A percentile compares a stretch with the other conserved stretches of the same genome.
These are phyloP conservation scores for Rhipidocladum racemiflorum DNA, from an alignment of 176 grass and related monocot genomes.

Conservation along the genomic window DNA sequence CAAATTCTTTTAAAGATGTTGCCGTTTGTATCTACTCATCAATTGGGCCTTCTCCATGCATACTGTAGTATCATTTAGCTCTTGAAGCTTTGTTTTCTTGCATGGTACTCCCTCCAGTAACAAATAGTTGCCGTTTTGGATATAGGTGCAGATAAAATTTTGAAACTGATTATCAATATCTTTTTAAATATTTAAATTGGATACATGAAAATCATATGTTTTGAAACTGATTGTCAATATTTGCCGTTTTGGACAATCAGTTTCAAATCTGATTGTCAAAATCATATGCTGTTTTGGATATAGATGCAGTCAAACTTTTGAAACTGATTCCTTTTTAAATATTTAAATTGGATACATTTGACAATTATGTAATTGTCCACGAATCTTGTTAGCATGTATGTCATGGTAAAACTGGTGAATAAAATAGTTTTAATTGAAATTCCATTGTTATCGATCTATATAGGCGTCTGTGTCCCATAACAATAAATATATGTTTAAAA, in stretches of 20 bases:
- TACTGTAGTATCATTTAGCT: neutral
- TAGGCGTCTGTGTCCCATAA: neutral
- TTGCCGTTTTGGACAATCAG: no score
- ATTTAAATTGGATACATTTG: neutral
- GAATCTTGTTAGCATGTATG: neutral
- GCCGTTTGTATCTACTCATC: neutral
- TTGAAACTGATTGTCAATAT: no score
- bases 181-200: no score
- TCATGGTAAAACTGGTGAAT: neutral
- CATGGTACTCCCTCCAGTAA: neutral
- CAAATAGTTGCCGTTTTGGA: no score
- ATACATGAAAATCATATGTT: no score
- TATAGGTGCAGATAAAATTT: no score
- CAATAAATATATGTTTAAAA: slow-evolving; percentile 8
- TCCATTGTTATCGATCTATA: neutral
- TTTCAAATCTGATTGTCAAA: no score
- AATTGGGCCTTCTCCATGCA: neutral
- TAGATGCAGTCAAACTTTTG: no score
- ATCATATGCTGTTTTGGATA: no score
- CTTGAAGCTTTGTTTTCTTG: neutral
- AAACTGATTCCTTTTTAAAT: no score
- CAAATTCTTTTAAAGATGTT: neutral
- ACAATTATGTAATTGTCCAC: neutral
- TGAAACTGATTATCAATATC: no score
- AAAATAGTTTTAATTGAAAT: neutral